These are phyloP conservation scores for Malus hybrid DNA, from an alignment of 331 rosid species.

Conservation along the genomic window DNA sequence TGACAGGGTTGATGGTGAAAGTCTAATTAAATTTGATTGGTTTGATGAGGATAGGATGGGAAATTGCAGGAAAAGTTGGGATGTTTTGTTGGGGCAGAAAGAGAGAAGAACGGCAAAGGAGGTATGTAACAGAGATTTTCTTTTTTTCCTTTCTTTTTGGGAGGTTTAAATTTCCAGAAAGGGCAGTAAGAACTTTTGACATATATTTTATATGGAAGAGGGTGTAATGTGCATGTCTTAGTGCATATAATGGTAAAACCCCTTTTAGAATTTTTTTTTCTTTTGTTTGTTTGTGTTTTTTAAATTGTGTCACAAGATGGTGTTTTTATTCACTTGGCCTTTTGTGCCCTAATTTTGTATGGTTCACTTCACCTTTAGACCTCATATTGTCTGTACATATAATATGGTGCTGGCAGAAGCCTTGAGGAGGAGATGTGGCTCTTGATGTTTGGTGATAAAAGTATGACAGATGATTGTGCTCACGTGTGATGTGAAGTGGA, in stretches of 20 bases:
- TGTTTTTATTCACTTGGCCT: no score
- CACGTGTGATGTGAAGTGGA: background rate
- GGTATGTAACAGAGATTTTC: background rate
- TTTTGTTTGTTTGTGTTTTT: background rate
- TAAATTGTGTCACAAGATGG: background rate
- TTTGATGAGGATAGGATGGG: constrained; percentile 30
- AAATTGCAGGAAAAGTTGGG: background rate
- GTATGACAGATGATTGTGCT: background rate
- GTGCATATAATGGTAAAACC: background rate
- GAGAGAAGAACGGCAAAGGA: constrained; percentile 1
- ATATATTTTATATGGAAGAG: constrained; percentile 13
- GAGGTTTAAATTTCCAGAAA: constrained; percentile 25
- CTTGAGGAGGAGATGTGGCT: background rate
- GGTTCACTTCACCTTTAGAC: background rate
- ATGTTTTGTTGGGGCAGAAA: background rate
- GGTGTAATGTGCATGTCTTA: background rate
- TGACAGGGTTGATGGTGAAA: constrained; percentile 43
- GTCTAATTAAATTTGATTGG: constrained; percentile 54
- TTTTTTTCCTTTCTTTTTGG: background rate
- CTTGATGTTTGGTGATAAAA: background rate
- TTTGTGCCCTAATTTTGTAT: no score
- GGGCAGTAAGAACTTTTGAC: constrained; percentile 40
- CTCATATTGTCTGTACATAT: background rate
- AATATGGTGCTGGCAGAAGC: background rate
- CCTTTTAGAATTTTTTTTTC: constrained; percentile 12